A percentile compares a stretch with the other conserved stretches of the same genome.
phyloP scores from a whole-genome alignment of 305 asterid genomes.

The Galium porrigens region DNA sequence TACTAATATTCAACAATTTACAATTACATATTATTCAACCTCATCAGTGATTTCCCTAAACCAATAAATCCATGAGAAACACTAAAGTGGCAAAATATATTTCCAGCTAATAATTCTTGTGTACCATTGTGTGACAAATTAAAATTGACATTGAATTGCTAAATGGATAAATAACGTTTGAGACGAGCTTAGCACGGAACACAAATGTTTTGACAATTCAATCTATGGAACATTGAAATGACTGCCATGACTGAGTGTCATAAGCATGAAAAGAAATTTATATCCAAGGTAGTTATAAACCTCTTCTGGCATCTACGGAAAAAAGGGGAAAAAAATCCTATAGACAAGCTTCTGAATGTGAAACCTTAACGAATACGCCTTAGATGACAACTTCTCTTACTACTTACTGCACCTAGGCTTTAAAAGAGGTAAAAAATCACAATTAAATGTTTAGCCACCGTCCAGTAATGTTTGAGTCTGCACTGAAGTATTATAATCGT shows the following conservation, averaged over 20 bases:
- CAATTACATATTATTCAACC: neutral
- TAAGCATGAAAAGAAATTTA: neutral
- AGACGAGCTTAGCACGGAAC: neutral
- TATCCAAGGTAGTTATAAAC: too few relatives aligned
- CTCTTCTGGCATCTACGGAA: neutral
- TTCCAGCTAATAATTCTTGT: neutral
- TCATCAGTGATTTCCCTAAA: neutral
- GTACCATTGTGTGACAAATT: neutral
- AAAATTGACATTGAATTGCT: neutral
- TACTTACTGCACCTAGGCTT: neutral
- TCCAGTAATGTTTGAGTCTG: neutral
- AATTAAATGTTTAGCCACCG: neutral
- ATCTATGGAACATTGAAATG: neutral
- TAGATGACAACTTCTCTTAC: neutral
- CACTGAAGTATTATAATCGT: neutral
- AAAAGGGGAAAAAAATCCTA: neutral
- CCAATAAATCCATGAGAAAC: too few relatives aligned
- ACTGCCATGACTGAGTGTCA: neutral
- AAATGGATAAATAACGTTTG: too few relatives aligned
- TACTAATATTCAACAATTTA: neutral
- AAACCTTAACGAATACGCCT: too few relatives aligned
- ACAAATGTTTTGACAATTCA: neutral
- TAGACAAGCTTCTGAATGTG: neutral
- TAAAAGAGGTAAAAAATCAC: neutral
- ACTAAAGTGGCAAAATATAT: neutral